phyloP scores from a whole-genome alignment of 2,329 filamentous ascomycete species.

The Spiromastix sp. region DNA sequence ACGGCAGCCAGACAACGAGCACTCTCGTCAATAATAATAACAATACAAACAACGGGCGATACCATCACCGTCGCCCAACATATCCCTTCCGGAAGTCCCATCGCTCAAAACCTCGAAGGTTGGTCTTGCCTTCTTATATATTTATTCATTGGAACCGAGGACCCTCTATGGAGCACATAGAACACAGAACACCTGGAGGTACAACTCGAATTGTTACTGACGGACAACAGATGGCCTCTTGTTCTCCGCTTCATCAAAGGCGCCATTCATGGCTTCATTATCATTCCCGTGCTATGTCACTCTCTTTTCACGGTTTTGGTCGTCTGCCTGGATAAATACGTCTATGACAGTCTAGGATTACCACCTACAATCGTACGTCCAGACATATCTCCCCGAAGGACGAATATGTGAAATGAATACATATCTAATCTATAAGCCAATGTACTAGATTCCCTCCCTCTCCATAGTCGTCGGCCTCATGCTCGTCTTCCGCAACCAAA shows the following conservation, averaged over 20 bases:
- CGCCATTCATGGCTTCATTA: constrained; percentile 49
- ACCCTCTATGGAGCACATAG: too few species aligned
- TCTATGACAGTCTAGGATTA: constrained; percentile 42
- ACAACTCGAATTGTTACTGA: too few species aligned
- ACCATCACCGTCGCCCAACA: constrained; percentile 10
- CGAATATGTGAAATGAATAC: not conserved
- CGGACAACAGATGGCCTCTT: constrained; percentile 51
- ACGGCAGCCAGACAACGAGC: not conserved
- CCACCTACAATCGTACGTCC: constrained; percentile 45
- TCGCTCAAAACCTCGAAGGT: constrained; percentile 17
- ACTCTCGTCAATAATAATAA: not conserved
- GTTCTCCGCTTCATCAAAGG: constrained; percentile 56
- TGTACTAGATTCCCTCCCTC: constrained; percentile 44
- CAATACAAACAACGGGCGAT: not conserved
- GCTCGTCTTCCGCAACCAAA: constrained; percentile 57
- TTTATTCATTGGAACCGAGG: too few species aligned
- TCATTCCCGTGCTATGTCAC: constrained; percentile 48
- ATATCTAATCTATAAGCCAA: too few species aligned
- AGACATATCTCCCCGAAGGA: not conserved
- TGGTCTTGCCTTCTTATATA: too few species aligned
- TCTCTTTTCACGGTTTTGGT: constrained; percentile 48
- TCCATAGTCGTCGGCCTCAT: constrained; percentile 58
- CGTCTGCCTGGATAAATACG: constrained; percentile 46
- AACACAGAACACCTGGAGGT: too few species aligned
- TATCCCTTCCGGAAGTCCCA: constrained; percentile 14